Conservation (phyloP, 495 filamentous ascomycete species). For the Letharia lupina region DNA sequence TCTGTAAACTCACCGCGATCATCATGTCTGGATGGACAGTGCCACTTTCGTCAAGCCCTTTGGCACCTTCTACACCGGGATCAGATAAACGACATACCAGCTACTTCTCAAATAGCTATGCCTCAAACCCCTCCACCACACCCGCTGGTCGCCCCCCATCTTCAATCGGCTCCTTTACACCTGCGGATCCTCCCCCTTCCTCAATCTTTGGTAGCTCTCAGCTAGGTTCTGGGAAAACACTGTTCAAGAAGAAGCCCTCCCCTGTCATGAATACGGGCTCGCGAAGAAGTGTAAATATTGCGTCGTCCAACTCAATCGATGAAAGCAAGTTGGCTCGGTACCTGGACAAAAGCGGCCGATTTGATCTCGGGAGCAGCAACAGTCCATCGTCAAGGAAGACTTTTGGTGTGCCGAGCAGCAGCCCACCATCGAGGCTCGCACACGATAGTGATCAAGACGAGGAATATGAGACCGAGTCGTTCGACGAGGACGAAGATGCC, state of each 20-base stretch:
- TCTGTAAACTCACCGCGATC: background rate
- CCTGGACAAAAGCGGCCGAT: slow-evolving; percentile 29
- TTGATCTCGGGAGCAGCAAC: slow-evolving; percentile 26
- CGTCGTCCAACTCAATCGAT: slow-evolving; percentile 38
- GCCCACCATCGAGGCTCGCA: slow-evolving; percentile 24
- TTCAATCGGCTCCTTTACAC: slow-evolving; percentile 61
- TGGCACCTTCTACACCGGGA: slow-evolving; percentile 23
- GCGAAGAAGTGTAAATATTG: slow-evolving; percentile 35
- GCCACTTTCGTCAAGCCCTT: slow-evolving; percentile 24
- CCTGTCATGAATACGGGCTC: slow-evolving; percentile 35
- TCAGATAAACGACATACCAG: slow-evolving; percentile 11
- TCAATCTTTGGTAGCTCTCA: slow-evolving; percentile 60
- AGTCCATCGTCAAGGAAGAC: slow-evolving; percentile 32
- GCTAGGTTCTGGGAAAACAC: slow-evolving; percentile 37
- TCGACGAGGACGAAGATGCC: slow-evolving; percentile 28
- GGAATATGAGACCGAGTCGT: slow-evolving; percentile 31
- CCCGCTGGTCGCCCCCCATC: slow-evolving; percentile 68
- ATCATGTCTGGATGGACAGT: slow-evolving; percentile 21
- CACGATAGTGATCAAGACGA: slow-evolving; percentile 20
- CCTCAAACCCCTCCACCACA: slow-evolving; percentile 60
- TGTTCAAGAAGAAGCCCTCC: slow-evolving; percentile 32
- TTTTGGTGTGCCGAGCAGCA: slow-evolving; percentile 31
- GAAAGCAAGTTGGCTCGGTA: slow-evolving; percentile 33
- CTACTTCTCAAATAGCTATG: slow-evolving; percentile 15
- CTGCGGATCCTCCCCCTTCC: slow-evolving; percentile 58